Conservation (phyloP, 352 stramenopile genomes). For the Phytophthora quininea region DNA sequence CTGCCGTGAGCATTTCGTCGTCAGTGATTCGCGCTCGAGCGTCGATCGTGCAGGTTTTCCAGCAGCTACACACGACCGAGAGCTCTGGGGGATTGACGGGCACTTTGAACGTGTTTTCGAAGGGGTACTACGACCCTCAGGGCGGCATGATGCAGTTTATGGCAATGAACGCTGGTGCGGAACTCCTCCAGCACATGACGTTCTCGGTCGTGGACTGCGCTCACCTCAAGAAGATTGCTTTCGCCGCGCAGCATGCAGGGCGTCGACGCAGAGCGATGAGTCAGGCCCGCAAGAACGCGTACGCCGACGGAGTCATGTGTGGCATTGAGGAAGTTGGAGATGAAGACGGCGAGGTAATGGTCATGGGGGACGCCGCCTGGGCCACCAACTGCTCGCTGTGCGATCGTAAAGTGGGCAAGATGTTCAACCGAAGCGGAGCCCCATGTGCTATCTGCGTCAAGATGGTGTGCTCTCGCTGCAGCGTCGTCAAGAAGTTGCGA, state of each 20-base stretch:
- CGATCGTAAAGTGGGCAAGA: slow-evolving; percentile 31
- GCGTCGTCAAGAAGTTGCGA: slow-evolving; percentile 55
- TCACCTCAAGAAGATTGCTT: slow-evolving; percentile 67
- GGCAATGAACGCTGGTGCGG: slow-evolving; percentile 42
- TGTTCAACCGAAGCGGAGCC: slow-evolving; percentile 40
- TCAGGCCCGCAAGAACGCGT: slow-evolving; percentile 24
- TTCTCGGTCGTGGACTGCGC: slow-evolving; percentile 52
- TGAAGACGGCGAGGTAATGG: slow-evolving; percentile 17
- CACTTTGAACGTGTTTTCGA: slow-evolving; percentile 58
- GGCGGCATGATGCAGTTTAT: slow-evolving; percentile 59
- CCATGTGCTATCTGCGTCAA: slow-evolving; percentile 41
- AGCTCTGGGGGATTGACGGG: slow-evolving; percentile 13
- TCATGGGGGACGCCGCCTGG: slow-evolving; percentile 14
- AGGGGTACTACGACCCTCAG: slow-evolving; percentile 60
- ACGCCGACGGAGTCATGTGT: slow-evolving; percentile 30
- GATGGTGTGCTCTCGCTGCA: slow-evolving; percentile 53
- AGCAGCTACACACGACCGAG: slow-evolving; percentile 33
- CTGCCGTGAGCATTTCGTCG: slow-evolving; percentile 29
- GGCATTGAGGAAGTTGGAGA: slow-evolving; percentile 42
- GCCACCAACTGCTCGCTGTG: slow-evolving; percentile 45
- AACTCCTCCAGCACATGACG: slow-evolving; percentile 49
- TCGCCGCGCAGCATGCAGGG: slow-evolving; percentile 46
- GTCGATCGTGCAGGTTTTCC: slow-evolving; percentile 57
- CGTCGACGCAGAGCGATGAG: slow-evolving; percentile 31
- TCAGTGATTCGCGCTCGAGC: slow-evolving; percentile 52